A percentile compares a stretch with the other conserved stretches of the same genome.
These are phyloP conservation scores for Cercis canadensis DNA, from an alignment of 306 rosid species.

Conservation along the genomic window DNA sequence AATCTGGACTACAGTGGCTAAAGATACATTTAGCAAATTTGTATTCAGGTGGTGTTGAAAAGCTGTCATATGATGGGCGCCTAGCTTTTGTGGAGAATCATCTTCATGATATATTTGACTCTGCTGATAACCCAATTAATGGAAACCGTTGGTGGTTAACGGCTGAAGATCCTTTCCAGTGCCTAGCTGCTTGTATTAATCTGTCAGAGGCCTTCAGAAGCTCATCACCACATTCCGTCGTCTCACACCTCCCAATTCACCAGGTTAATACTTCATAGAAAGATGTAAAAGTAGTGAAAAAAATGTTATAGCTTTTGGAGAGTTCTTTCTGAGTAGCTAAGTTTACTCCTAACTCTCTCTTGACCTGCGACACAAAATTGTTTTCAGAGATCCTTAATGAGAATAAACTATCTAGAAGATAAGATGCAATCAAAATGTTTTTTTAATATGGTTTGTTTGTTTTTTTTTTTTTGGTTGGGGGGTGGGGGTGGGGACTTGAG, in stretches of 20 bases:
- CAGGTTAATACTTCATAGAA: constrained; percentile 57
- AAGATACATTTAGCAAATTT: constrained; percentile 83
- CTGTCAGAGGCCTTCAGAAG: constrained; percentile 83
- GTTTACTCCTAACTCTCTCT: neutral
- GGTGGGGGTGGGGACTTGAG: constrained; percentile 4
- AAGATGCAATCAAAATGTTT: neutral
- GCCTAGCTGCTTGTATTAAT: constrained; percentile 84
- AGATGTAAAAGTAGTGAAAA: constrained; percentile 9
- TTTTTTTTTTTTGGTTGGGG: too few relatives aligned
- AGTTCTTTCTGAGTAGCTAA: constrained; percentile 9
- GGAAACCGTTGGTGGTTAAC: constrained; percentile 87
- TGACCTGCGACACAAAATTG: neutral
- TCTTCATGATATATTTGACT: constrained; percentile 73
- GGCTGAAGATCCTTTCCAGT: constrained; percentile 94
- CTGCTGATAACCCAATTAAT: constrained; percentile 73
- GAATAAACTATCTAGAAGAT: constrained; percentile 5
- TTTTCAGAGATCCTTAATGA: constrained; percentile 19
- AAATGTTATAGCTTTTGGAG: constrained; percentile 19
- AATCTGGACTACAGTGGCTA: constrained; percentile 80
- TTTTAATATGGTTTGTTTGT: too few relatives aligned
- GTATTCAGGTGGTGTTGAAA: constrained; percentile 77
- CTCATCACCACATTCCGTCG: constrained; percentile 70
- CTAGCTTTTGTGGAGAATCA: constrained; percentile 77
- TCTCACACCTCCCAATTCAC: constrained; percentile 84
- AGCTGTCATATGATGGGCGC: constrained; percentile 77